Evolutionary conservation across 176 grass and related monocot species (phyloP), one percentile per base, ranked within the genome.

Genomic region (Microstegium vimineum): DNA sequence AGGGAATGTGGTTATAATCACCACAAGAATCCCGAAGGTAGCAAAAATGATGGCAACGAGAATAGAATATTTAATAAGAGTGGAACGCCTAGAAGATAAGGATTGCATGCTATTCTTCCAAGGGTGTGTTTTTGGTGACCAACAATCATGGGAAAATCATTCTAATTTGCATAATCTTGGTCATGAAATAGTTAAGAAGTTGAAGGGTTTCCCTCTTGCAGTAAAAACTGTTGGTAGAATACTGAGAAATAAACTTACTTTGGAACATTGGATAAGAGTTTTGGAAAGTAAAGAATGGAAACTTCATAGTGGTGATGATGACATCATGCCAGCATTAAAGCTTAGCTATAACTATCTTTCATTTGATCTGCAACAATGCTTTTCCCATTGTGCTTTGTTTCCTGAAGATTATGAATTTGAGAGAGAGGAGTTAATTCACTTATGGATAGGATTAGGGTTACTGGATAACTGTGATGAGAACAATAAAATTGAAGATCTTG

Each of bases 291-390:
- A 37, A 18, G 56, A 65, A 77, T 85, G 83, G 83, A 52, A 84
- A 51, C 12, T 10, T 45, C 47, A 36, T n/a, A 14, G 11, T 10
- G 57, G 10, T 18, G 67, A 60, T 63, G 70, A 78, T 70, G 83
- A 73, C 36, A 85, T 85, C 22, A 85, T 78, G 83, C 73, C 83
- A 0, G 83, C 74, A 46, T 35, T 89, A 40, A 78, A 56, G 65
- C 25, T 79, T 16, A 84, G 86, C 37, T 89, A 84, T 31, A 23
- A 65, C 5, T 66, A 78, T 35, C 74, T 84, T n/a, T 73, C 74
- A 17, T 42, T 71, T 37, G 32, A 79, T 17, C 54, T 89, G 18
- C 66, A 79, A 11, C 52, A 72, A 38, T 89, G 86, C 43, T 84
- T 79, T 59, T 32, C 81, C 2, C 60, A 61, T 34, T 84, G 81